Base-by-base conservation (phyloP, 169 alveolate genomes). In the Eimeria brunetti region DNA sequence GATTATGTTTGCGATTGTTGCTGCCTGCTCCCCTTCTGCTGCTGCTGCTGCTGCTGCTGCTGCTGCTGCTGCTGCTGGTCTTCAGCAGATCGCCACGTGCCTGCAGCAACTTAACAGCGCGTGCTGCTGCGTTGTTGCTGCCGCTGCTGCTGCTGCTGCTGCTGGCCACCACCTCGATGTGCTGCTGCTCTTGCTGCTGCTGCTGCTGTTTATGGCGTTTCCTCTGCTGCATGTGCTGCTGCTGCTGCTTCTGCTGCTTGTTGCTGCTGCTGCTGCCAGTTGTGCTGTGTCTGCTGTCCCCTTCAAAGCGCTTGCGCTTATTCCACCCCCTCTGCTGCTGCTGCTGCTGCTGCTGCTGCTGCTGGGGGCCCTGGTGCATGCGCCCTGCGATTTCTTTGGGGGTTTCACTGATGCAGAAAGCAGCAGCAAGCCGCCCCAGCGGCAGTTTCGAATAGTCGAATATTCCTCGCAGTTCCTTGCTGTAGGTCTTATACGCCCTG, bases 181-280 rank as follows among this genome's bases (percentile, higher is more conserved):
- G 96, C 94, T 6, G 27, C 67, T 60, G 93, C 62, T 60, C 69
- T 22, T 46, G 91, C 53, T 58, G 76, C 76, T 22, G 76, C n/a
- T 22, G 76, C 76, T 67, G 62, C 75, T 62, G 60, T 38, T 46
- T 49, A 36, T 30, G 80, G 44, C 27, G 80, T 18, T 69, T 36
- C 80, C 27, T 36, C 41, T 69, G 80, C 46, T 22, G 46, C 7
- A 12, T 27, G 49, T 12, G 80, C 80, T 69, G 80, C 46, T 69
- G 80, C 18, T 60, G n/a, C 18, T 60, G 18, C 18, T 3, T 60
- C 18, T 9, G 18, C 69, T 60, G 69, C 69, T 8, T 12, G 18
- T 60, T 20, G 69, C 80, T 69, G 80, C n/a, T 30, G 80, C 80
- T 69, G 80, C 80, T 69, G 80, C 80, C 27, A 41, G 44, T 69